Evolutionary conservation across 768 basidiomycete genomes (phyloP), one percentile per base, ranked within the genome.

Genomic region (Suillus occidentalis): DNA sequence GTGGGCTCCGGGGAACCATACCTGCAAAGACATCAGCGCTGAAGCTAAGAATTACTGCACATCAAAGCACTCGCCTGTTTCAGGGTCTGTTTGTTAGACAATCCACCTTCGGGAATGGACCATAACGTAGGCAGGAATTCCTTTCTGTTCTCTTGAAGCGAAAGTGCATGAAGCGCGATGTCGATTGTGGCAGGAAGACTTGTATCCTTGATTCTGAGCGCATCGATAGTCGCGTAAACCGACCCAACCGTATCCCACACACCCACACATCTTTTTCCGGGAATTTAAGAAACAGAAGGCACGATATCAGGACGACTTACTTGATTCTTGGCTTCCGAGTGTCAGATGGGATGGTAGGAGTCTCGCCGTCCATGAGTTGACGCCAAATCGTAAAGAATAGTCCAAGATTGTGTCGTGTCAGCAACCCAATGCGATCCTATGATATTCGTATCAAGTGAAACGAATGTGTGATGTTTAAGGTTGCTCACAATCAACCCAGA

Each of bases 1-100:
- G 50, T 76, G 75, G 7, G 50, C 68, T 2, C 74, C 75, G 0
- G 72, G 62, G 45, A 76, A 74, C 72, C 73, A 76, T 1, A 66
- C 63, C 69, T 75, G 65, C 6, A 61, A 28, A 1, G 64, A 8
- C 14, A 28, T 67, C 28, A 63, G 53, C 59, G 20, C 40, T 16
- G 43, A 28, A 31, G 12, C n/a, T 16, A 25, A 39, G 28, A 16
- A 22, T 56, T 8, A 45, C 43, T n/a, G 20, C 20, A 2, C 20
- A 45, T 45, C 18, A 36, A 47, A 34, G 12, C 36, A 16, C 56
- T 10, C 55, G 65, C 72, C 49, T 72, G 67, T 55, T 66, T 58
- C 6, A 72, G 62, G 18, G 61, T 37, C 31, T 68, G 68, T 36
- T 67, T 63, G 22, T 47, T 8, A 16, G 14, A 52, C 13, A 61